Evolutionary conservation across 345 rosid genomes (phyloP), one percentile per base, ranked within the genome.

Genomic region (Melaleuca alternifolia): DNA sequence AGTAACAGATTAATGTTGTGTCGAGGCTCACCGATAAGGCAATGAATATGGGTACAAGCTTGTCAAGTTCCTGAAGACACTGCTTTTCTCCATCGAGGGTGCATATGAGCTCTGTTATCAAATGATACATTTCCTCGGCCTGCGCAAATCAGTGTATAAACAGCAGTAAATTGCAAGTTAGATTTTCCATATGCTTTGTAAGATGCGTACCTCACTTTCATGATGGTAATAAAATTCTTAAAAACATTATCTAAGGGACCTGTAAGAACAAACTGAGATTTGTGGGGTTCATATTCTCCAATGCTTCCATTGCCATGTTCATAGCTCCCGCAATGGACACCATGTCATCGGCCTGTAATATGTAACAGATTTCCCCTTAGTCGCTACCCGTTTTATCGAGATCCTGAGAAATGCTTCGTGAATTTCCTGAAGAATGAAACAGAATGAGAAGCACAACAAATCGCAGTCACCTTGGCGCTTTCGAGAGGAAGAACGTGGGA

Each of bases 81-180:
- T 92, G 92, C 28, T 88, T 51, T 82, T 93, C 90, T 65, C 90
- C 91, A 84, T 92, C 89, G 53, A 90, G 57, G 83, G 91, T 93
- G 89, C 89, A 89, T 24, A 90, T 56, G 15, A 94, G 89, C 88
- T 95, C 96, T 30, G 94, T 90, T 1, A 91, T 20, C 88, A 92
- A 84, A 50, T 90, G 92, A 18, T 93, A 87, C n/a, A 91, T 82
- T 86, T 90, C 92, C 89, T 95, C 97, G 50, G 89, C 92, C 95
- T 93, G 94, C 90, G 26, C 26, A 79, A 62, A 76, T 28, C 10
- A 30, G 23, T 24, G 51, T 9, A 37, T 10, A 71, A 71, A 37
- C 26, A 71, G 4, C 81, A 71, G 18, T 71, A 6, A 10, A 41
- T 41, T 10, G 46, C 26, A 10, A 71, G 81, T 37, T 71, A 18